Evolutionary conservation across 352 stramenopile genomes (phyloP), one percentile per base, ranked within the genome.

Genomic region (Aphanomyces euteiches): DNA sequence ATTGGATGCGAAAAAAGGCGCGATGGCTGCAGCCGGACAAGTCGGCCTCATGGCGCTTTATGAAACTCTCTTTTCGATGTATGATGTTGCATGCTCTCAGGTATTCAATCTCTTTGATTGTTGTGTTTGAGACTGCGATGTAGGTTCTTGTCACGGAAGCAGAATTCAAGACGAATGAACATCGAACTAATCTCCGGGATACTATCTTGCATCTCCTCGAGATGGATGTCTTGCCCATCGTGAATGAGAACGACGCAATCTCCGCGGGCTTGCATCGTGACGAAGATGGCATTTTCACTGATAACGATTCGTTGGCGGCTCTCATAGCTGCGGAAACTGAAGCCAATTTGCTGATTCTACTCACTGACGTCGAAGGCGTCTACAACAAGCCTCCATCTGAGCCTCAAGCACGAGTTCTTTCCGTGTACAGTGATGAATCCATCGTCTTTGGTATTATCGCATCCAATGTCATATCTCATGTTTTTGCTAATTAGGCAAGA

Each of bases 211-310:
- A 92, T 41, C 79, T 99, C 47, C 79, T 99, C 17, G 84, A 90
- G 68, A 78, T 99, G n/a, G 96, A 98, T 39, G 96, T 98, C 60
- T 94, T 99, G 28, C 97, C 97, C 6, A 98, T 99, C 74, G 90
- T 99, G 43, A 99, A 99, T 78, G 96, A 99, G 74, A 99, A 99
- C 78, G 97, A 99, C 85, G 95, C 96, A 0, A 96, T 99, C 28
- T 96, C 83, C 43, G 92, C 87, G 6, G 83, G 74, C 41, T 79
- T 94, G 37, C 98, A 98, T 77, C 97, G 84, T 53, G 96, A 99
- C 80, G 99, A 99, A 73, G 96, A 99, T 73, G 80, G 73, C 41
- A 79, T 94, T 34, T 98, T 99, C 77, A 98, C 85, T 47, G 96
- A 99, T 80, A 99, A 99, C 74, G 96, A 99, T 81, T 95, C 88